Percentiles rank a stretch among this genome's conserved stretches.
phyloP scores from a whole-genome alignment of 805 yeast species.

The Candida mattraensis region DNA sequence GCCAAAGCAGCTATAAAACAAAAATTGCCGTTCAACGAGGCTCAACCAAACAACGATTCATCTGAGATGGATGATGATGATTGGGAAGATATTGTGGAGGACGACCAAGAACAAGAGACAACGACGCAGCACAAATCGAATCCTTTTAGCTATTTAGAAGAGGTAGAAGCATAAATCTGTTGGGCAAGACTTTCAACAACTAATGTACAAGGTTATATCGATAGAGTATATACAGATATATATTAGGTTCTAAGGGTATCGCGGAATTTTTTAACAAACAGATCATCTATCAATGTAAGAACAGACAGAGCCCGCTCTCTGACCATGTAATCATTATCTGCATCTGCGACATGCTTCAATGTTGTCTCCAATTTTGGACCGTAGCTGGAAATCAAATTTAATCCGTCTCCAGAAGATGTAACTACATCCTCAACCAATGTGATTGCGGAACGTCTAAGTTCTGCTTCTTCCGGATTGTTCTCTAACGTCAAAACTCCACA shows the following conservation, averaged over 20 bases:
- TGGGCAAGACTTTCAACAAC: background rate
- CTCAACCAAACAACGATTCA: constrained; percentile 13
- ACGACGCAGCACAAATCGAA: constrained; percentile 18
- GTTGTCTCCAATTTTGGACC: constrained; percentile 41
- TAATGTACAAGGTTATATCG: constrained; percentile 1
- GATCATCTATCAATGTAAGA: constrained; percentile 30
- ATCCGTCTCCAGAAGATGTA: constrained; percentile 40
- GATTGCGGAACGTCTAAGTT: constrained; percentile 74
- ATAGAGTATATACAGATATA: constrained; percentile 8
- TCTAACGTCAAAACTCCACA: constrained; percentile 72
- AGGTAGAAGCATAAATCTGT: constrained; percentile 25
- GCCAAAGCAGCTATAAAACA: constrained; percentile 35
- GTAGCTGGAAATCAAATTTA: constrained; percentile 50
- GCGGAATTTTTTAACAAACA: constrained; percentile 20
- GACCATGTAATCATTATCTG: constrained; percentile 57
- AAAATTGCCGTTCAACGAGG: constrained; percentile 4
- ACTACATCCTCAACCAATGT: constrained; percentile 64
- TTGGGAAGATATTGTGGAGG: constrained; percentile 25
- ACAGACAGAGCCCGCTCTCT: constrained; percentile 55
- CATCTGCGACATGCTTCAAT: constrained; percentile 44
- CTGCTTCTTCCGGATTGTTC: constrained; percentile 40
- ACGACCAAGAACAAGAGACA: constrained; percentile 13
- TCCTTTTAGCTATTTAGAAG: constrained; percentile 27
- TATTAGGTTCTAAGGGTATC: constrained; percentile 10
- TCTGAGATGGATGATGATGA: constrained; percentile 19